A percentile compares a stretch with the other conserved stretches of the same genome.
phyloP scores from a whole-genome alignment of 306 rosid species.

The Vicia faba region DNA sequence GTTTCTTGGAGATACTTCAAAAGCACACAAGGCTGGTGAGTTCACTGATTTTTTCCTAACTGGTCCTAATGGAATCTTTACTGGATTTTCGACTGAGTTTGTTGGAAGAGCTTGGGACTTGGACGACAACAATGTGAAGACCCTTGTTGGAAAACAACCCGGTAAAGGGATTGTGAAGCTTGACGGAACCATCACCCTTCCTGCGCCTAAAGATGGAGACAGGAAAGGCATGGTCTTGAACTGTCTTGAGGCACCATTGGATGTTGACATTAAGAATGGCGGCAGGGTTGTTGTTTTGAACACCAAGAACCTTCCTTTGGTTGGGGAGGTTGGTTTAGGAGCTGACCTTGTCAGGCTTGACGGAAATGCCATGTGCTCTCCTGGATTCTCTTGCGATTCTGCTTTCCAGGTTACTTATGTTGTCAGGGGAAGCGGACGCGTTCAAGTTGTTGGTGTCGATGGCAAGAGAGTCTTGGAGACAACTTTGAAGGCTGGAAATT shows the following conservation, averaged over 20 bases:
- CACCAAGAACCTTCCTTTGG: conserved; percentile 77
- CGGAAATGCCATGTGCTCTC: conserved; percentile 79
- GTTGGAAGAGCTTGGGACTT: conserved; percentile 81
- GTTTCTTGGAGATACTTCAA: conserved; percentile 71
- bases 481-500: conserved; percentile 62
- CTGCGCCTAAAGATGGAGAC: conserved; percentile 56
- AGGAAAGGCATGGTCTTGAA: conserved; percentile 71
- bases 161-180: conserved; percentile 63
- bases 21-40: conserved; percentile 73
- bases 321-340: conserved; percentile 76
- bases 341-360: conserved; percentile 83
- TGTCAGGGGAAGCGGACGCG: conserved; percentile 73
- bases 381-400: conserved; percentile 81
- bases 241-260: conserved; percentile 77
- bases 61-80: conserved; percentile 71
- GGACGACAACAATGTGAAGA: conserved; percentile 52
- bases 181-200: conserved; percentile 41
- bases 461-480: conserved; percentile 80
- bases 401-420: conserved; percentile 80
- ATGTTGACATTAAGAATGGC: conserved; percentile 67
- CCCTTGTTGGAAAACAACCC: conserved; percentile 55
- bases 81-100: conserved; percentile 70
- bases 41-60: conserved; percentile 67
- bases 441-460: conserved; percentile 72
- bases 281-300: conserved; percentile 80